Conservation (phyloP, 1,139 yeast genomes). For the Saccharomyces hybrid region DNA sequence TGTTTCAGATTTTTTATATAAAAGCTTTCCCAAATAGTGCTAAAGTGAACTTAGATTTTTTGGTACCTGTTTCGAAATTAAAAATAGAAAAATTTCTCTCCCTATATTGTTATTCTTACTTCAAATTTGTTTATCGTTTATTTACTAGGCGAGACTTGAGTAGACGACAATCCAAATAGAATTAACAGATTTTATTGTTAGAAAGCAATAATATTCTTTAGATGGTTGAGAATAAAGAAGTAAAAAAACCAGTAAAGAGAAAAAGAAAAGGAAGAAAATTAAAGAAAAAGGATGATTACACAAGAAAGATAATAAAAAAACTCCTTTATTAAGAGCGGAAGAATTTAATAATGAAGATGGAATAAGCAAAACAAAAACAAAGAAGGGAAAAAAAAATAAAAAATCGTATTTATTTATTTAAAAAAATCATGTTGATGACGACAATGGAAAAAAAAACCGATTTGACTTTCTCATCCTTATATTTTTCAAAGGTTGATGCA, state of each 20-base stretch:
- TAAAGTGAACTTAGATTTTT: not conserved
- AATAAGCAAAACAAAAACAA: not conserved
- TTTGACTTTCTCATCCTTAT: not conserved
- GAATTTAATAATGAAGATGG: not conserved
- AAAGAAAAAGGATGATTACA: not conserved
- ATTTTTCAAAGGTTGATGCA: not conserved
- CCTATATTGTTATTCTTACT: not conserved
- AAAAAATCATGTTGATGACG: not conserved
- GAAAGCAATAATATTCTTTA: not conserved
- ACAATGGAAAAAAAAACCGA: not conserved
- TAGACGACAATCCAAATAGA: not conserved
- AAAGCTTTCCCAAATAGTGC: not conserved
- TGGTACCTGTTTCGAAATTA: not conserved
- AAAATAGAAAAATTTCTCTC: not conserved
- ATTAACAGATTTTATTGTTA: not conserved
- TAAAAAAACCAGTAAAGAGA: not conserved
- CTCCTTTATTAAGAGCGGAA: not conserved
- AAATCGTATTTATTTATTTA: not conserved
- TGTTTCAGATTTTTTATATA: slow-evolving; percentile 9
- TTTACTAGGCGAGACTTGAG: not conserved
- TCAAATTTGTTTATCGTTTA: not conserved
- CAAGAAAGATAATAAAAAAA: not conserved
- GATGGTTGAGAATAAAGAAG: not conserved
- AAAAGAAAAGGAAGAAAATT: not conserved
- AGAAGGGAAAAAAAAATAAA: not conserved